phyloP scores from a whole-genome alignment of 2,329 filamentous ascomycete genomes.

The Xylaria digitata region DNA sequence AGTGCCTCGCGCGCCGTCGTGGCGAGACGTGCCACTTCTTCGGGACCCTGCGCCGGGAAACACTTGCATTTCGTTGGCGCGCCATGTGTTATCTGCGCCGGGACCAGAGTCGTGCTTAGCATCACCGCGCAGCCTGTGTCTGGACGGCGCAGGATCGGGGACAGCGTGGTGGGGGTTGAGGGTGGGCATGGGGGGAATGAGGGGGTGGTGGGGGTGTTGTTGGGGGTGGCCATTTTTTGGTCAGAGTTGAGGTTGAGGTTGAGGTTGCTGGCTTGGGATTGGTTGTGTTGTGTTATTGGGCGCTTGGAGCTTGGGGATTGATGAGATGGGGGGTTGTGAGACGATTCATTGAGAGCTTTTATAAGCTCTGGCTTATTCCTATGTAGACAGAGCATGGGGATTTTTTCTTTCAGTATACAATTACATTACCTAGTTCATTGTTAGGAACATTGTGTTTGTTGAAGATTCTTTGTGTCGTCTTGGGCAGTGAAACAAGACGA shows the following conservation, averaged over 20 bases:
- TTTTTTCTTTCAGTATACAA: too few relatives aligned
- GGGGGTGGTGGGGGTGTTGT: background rate
- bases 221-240: background rate
- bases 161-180: slow-evolving; percentile 7
- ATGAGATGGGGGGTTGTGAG: background rate
- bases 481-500: too few relatives aligned
- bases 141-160: slow-evolving; percentile 26
- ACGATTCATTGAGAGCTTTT: too few relatives aligned
- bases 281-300: background rate
- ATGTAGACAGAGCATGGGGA: too few relatives aligned
- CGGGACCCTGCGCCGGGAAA: slow-evolving; percentile 17
- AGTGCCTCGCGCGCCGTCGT: slow-evolving; percentile 29
- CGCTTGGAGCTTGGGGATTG: background rate
- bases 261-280: background rate
- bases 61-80: slow-evolving; percentile 34
- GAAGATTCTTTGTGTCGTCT: too few relatives aligned
- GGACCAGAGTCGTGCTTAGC: slow-evolving; percentile 31
- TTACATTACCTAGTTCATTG: too few relatives aligned
- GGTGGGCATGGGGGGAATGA: background rate
- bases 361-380: too few relatives aligned
- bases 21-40: slow-evolving; percentile 30
- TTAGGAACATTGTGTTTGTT: too few relatives aligned
- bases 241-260: too few relatives aligned
- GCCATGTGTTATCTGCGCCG: slow-evolving; percentile 24
- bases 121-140: slow-evolving; percentile 39